A percentile compares a stretch with the other conserved stretches of the same genome.
These are phyloP conservation scores for Quercus cerris DNA, from an alignment of 306 rosid species.

Conservation along the genomic window DNA sequence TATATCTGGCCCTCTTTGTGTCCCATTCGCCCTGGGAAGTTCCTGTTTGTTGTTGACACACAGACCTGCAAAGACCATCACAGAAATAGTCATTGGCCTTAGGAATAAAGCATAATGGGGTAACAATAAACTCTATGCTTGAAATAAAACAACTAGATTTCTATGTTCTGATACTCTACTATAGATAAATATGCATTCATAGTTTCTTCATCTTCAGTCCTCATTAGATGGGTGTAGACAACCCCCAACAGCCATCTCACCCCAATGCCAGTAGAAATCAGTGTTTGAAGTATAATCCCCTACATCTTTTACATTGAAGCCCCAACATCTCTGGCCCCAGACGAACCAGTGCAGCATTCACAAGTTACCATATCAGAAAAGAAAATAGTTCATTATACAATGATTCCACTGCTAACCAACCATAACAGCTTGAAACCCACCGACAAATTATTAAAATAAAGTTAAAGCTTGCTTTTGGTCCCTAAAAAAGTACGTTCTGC, in stretches of 20 bases:
- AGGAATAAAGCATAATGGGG: background rate
- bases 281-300: too few species aligned
- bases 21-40: conserved; percentile 98
- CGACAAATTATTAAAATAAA: too few species aligned
- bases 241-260: background rate
- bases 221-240: background rate
- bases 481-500: too few species aligned
- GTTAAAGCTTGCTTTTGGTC: too few species aligned
- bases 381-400: background rate
- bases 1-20: conserved; percentile 92
- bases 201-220: too few species aligned
- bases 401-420: too few species aligned
- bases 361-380: background rate
- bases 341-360: background rate
- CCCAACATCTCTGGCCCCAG: background rate
- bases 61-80: conserved; percentile 62
- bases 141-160: too few species aligned
- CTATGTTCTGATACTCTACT: too few species aligned
- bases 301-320: background rate
- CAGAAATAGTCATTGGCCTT: background rate
- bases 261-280: background rate
- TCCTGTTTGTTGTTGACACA: conserved; percentile 82
- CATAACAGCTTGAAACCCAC: too few species aligned
- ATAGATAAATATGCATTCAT: too few species aligned
- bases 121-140: background rate